Percentiles rank a stretch among this genome's conserved stretches.
phyloP scores from a whole-genome alignment of 768 basidiomycete genomes.

The Coprinellus micaceus region DNA sequence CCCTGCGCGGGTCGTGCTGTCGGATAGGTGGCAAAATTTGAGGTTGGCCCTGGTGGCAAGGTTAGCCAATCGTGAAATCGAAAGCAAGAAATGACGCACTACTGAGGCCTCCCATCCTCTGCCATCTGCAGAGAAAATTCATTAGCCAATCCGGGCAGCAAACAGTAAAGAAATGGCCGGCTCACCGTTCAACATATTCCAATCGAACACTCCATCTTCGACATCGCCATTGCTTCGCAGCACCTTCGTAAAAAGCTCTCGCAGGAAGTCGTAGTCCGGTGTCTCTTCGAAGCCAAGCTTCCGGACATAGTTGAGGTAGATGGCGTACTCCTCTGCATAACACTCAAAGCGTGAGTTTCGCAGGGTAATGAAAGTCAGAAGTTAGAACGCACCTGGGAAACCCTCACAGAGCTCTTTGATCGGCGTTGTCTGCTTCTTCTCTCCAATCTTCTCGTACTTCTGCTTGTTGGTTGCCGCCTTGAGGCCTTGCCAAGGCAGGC shows the following conservation, averaged over 20 bases:
- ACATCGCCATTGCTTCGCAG: conserved; percentile 86
- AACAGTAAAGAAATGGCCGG: not conserved
- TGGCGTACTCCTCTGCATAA: conserved; percentile 88
- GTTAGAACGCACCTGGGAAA: conserved; percentile 68
- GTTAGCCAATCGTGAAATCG: conserved; percentile 6
- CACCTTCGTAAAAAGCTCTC: conserved; percentile 92
- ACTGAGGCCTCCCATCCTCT: conserved; percentile 90
- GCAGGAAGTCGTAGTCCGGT: conserved; percentile 96
- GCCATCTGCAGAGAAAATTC: conserved; percentile 49
- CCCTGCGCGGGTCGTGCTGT: conserved; percentile 60
- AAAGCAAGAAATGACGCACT: conserved; percentile 40
- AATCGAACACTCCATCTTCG: conserved; percentile 94
- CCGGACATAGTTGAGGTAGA: conserved; percentile 98
- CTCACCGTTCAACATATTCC: conserved; percentile 87
- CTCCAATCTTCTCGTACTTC: conserved; percentile 99
- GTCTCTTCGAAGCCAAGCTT: conserved; percentile 99
- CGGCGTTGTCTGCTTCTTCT: conserved; percentile 98
- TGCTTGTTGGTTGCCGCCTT: conserved; percentile 99
- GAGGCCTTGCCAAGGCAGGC: conserved; percentile 97
- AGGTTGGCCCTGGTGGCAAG: conserved; percentile 48
- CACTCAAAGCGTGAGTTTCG: conserved; percentile 2
- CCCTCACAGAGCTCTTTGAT: conserved; percentile 97
- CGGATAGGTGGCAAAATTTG: conserved; percentile 66
- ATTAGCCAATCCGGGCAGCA: not conserved
- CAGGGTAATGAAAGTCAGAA: not conserved